A percentile compares a stretch with the other conserved stretches of the same genome.
Evolutionary conservation across 805 yeast genomes (phyloP).

Genomic region (Ogataea glucozyma): DNA sequence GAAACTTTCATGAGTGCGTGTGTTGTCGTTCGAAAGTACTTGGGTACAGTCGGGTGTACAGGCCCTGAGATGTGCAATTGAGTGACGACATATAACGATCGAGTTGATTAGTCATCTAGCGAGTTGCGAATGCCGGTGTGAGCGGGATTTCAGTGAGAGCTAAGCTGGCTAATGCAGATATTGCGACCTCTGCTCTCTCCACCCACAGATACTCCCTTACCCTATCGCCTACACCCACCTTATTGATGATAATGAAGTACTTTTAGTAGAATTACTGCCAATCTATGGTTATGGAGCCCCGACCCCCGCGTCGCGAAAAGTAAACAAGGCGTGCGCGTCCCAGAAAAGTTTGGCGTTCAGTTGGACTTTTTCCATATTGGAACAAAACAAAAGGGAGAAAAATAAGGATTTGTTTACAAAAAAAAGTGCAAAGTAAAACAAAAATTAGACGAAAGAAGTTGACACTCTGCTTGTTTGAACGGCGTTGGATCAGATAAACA

Average conservation of each 20-base stretch:
- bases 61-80: conserved; percentile 44
- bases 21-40: conserved; percentile 79
- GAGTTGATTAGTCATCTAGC: too few species aligned
- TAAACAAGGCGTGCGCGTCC: conserved; percentile 21
- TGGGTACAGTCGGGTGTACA: conserved; percentile 59
- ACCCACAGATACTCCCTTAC: too few species aligned
- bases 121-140: too few species aligned
- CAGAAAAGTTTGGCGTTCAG: conserved; percentile 22
- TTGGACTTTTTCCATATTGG: conserved; percentile 16
- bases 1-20: conserved; percentile 78
- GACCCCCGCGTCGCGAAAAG: conserved; percentile 11
- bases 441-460: conserved; percentile 2
- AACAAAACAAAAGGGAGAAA: conserved; percentile 12
- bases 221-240: too few species aligned
- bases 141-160: too few species aligned
- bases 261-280: too few species aligned
- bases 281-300: conserved; percentile 19
- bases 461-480: conserved; percentile 1
- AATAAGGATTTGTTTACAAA: conserved; percentile 23
- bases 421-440: conserved; percentile 7
- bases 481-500: background rate
- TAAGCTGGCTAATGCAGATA: too few species aligned
- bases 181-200: too few species aligned
- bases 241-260: too few species aligned
- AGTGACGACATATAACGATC: background rate